Percentiles rank a stretch among this genome's conserved stretches.
Conservation (phyloP, 306 rosid species). For the Betula pendula region DNA sequence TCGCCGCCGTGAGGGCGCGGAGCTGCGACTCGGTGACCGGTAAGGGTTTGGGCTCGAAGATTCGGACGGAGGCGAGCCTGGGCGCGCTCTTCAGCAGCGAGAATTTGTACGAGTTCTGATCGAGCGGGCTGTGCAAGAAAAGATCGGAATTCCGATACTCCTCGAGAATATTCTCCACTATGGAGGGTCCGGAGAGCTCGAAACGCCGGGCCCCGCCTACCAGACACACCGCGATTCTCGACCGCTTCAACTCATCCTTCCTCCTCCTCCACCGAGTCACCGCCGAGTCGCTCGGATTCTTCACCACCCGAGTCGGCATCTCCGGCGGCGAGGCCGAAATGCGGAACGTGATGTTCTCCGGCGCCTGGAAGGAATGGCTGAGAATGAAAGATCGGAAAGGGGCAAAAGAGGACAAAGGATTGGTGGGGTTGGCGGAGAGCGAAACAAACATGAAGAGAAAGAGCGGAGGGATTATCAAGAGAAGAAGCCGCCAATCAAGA, state of each 20-base stretch:
- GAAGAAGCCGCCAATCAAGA: slow-evolving; percentile 52
- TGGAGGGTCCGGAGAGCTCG: slow-evolving; percentile 89
- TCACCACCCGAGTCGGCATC: not conserved
- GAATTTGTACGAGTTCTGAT: slow-evolving; percentile 60
- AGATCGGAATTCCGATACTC: slow-evolving; percentile 86
- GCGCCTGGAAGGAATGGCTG: slow-evolving; percentile 25
- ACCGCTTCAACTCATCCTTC: slow-evolving; percentile 48
- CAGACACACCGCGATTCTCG: slow-evolving; percentile 85
- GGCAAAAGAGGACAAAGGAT: slow-evolving; percentile 30
- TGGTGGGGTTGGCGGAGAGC: slow-evolving; percentile 32
- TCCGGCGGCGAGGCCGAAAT: not conserved
- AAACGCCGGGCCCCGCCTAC: slow-evolving; percentile 96
- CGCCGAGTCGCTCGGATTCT: slow-evolving; percentile 1
- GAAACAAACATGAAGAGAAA: slow-evolving; percentile 47
- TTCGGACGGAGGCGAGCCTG: slow-evolving; percentile 54
- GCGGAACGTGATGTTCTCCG: not conserved
- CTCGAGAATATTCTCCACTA: slow-evolving; percentile 50
- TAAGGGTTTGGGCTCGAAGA: slow-evolving; percentile 58
- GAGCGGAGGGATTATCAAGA: slow-evolving; percentile 49
- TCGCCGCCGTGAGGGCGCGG: slow-evolving; percentile 65
- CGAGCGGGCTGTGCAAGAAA: slow-evolving; percentile 68
- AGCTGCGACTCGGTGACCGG: slow-evolving; percentile 58
- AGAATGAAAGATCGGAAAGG: slow-evolving; percentile 42
- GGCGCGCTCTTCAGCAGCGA: slow-evolving; percentile 65
- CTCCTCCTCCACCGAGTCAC: slow-evolving; percentile 8